These are phyloP conservation scores for Poa pratensis DNA, from an alignment of 176 grass and related monocot genomes.

Conservation along the genomic window DNA sequence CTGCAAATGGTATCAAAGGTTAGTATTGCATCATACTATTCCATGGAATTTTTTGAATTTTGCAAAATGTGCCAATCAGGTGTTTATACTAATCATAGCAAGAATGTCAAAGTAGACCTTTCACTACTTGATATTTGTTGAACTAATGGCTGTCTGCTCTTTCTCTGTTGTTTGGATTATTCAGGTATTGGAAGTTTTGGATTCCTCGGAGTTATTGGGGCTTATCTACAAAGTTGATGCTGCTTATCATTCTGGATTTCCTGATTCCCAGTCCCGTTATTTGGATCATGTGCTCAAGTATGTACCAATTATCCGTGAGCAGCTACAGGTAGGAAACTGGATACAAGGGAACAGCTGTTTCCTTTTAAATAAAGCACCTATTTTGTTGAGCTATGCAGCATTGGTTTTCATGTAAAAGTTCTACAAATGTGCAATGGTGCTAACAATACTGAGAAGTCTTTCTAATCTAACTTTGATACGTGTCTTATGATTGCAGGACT, in stretches of 20 bases:
- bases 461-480: slow-evolving; percentile 20
- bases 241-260: slow-evolving; percentile 56
- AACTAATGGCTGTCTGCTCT: neutral
- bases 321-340: slow-evolving; percentile 60
- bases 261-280: slow-evolving; percentile 35
- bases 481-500: slow-evolving; percentile 62
- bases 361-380: neutral
- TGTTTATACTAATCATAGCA: slow-evolving; percentile 3
- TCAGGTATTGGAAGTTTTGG: slow-evolving; percentile 73
- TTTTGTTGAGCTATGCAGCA: neutral
- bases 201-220: slow-evolving; percentile 57
- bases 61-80: neutral
- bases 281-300: slow-evolving; percentile 65
- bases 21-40: slow-evolving; percentile 29
- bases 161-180: slow-evolving; percentile 34
- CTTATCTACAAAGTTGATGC: slow-evolving; percentile 62
- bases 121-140: slow-evolving; percentile 22
- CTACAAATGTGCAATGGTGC: neutral
- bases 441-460: neutral
- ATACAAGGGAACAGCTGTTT: slow-evolving; percentile 19
- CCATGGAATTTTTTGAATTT: neutral
- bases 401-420: slow-evolving; percentile 29
- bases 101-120: neutral
- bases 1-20: slow-evolving; percentile 81
- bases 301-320: slow-evolving; percentile 62